Conservation (phyloP, 2,329 filamentous ascomycete genomes). For the Metarhizium anisopliae region DNA sequence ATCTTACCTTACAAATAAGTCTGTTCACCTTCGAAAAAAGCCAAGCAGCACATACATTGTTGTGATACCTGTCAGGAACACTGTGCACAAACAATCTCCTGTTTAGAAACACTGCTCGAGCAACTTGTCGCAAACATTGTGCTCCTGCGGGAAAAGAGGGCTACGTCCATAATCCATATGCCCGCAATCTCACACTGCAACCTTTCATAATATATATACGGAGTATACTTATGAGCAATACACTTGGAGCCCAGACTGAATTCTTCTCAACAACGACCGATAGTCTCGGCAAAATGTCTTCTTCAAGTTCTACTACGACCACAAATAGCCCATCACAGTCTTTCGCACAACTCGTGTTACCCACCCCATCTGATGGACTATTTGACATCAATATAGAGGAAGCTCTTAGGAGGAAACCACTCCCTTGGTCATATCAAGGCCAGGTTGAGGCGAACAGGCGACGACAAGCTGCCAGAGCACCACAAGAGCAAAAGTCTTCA, state of each 20-base stretch:
- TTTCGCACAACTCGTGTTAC: neutral
- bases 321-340: neutral
- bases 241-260: neutral
- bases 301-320: neutral
- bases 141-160: too few relatives aligned
- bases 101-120: too few relatives aligned
- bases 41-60: too few relatives aligned
- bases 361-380: neutral
- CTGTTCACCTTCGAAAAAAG: too few relatives aligned
- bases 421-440: constrained; percentile 31
- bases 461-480: constrained; percentile 11
- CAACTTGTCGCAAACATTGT: too few relatives aligned
- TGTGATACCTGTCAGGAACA: too few relatives aligned
- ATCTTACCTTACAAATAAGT: too few relatives aligned
- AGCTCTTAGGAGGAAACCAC: constrained; percentile 33
- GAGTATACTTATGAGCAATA: neutral
- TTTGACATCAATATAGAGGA: constrained; percentile 30
- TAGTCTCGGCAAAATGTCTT: neutral
- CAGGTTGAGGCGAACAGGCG: constrained; percentile 24
- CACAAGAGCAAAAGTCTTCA: constrained; percentile 25
- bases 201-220: too few relatives aligned
- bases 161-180: too few relatives aligned
- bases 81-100: too few relatives aligned
- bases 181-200: too few relatives aligned
- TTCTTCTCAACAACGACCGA: neutral